Evolutionary conservation across 2,329 filamentous ascomycete species (phyloP).

Genomic region (Microsporum ferrugineum): DNA sequence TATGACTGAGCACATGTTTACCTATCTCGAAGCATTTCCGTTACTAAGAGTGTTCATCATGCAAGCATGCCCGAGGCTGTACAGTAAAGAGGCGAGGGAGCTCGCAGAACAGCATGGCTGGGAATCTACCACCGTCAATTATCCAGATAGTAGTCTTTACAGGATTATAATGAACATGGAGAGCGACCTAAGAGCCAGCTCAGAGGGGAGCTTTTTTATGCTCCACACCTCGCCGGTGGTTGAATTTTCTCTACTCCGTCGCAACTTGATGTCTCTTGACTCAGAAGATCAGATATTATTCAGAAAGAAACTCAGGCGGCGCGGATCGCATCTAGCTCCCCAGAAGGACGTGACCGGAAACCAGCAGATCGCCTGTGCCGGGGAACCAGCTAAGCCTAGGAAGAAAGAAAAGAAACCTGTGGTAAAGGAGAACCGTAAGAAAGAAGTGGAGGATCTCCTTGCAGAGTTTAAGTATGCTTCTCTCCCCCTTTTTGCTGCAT

Average conservation of each 20-base stretch:
- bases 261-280: background rate
- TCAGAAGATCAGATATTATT: background rate
- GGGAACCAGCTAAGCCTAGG: background rate
- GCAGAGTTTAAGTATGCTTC: background rate
- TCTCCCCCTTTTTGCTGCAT: background rate
- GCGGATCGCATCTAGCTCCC: background rate
- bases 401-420: background rate
- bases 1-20: conserved; percentile 24
- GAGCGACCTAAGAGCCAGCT: background rate
- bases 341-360: background rate
- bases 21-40: conserved; percentile 27
- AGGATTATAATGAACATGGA: background rate
- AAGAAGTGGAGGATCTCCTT: background rate
- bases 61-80: conserved; percentile 23
- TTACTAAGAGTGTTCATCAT: conserved; percentile 27
- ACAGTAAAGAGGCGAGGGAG: conserved; percentile 14
- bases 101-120: conserved; percentile 21
- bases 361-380: background rate
- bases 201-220: background rate
- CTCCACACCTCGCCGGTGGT: background rate
- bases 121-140: conserved; percentile 6
- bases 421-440: background rate
- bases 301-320: background rate
- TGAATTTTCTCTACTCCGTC: background rate
- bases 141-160: background rate